Percentiles rank a stretch among this genome's conserved stretches.
Evolutionary conservation across 2,329 filamentous ascomycete genomes (phyloP).

Genomic region (Malbranchea zuffiana): DNA sequence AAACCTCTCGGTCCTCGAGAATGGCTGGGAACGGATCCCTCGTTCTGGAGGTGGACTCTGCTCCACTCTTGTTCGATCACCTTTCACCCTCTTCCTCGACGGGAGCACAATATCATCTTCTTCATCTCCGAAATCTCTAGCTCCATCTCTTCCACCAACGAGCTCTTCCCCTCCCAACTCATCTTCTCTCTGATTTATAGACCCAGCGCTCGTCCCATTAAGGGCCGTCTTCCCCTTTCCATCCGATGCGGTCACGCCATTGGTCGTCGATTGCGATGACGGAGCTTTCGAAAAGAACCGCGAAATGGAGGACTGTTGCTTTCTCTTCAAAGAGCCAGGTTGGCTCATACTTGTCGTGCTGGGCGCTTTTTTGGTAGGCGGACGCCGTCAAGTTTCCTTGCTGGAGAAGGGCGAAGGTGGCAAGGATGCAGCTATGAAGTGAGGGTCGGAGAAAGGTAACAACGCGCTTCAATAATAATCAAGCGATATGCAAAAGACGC

Average conservation of each 20-base stretch:
- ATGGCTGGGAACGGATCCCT: conserved; percentile 13
- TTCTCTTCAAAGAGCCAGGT: conserved; percentile 25
- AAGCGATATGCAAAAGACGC: no score
- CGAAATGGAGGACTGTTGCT: conserved; percentile 66
- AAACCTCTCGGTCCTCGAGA: conserved; percentile 47
- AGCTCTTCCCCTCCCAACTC: background rate
- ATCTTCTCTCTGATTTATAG: background rate
- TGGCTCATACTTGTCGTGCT: conserved; percentile 14
- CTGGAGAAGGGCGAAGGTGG: no score
- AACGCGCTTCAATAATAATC: no score
- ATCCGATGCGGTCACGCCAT: background rate
- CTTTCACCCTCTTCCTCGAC: conserved; percentile 32
- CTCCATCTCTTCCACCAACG: background rate
- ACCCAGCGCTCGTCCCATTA: background rate
- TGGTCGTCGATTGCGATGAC: conserved; percentile 16
- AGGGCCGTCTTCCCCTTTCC: background rate
- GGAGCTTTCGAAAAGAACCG: conserved; percentile 65
- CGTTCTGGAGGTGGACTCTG: conserved; percentile 2
- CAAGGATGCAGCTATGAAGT: no score
- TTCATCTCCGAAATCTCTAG: conserved; percentile 25
- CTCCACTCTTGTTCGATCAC: conserved; percentile 18
- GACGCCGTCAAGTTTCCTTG: no score
- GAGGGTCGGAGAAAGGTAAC: no score
- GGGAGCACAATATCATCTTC: conserved; percentile 31
- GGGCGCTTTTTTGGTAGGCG: no score